These are phyloP conservation scores for Fusarium luffae DNA, from an alignment of 2,329 filamentous ascomycete genomes.

Conservation along the genomic window DNA sequence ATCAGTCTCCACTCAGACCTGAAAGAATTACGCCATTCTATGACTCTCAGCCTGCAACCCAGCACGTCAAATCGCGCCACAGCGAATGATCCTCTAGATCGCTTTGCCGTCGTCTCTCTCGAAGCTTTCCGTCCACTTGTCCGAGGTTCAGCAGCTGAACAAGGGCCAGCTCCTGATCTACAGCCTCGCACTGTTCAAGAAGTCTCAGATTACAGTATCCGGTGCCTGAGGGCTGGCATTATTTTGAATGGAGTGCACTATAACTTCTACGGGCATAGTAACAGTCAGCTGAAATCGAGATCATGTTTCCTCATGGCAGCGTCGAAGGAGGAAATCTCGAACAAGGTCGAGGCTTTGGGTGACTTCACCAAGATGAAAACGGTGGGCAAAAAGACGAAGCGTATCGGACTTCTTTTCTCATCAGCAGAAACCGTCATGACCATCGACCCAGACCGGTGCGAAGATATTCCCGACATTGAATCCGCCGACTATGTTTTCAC, in stretches of 20 bases:
- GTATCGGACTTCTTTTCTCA: neutral
- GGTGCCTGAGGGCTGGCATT: neutral
- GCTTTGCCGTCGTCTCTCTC: neutral
- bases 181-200: neutral
- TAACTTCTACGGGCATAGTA: conserved; percentile 9
- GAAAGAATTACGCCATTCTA: neutral
- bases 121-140: neutral
- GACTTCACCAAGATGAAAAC: conserved; percentile 11
- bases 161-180: neutral
- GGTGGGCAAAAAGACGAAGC: neutral
- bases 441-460: neutral
- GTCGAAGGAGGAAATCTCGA: neutral
- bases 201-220: conserved; percentile 8
- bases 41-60: neutral
- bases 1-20: conserved; percentile 5
- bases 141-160: neutral
- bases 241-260: neutral
- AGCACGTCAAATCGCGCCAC: neutral
- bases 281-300: conserved; percentile 3
- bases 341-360: neutral
- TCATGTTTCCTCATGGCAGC: conserved; percentile 1
- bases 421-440: neutral
- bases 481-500: neutral
- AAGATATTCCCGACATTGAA: conserved; percentile 3
- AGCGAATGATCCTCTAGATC: neutral